Evolutionary conservation across 129 eudicot genomes (phyloP).

Genomic region (Centella asiatica): DNA sequence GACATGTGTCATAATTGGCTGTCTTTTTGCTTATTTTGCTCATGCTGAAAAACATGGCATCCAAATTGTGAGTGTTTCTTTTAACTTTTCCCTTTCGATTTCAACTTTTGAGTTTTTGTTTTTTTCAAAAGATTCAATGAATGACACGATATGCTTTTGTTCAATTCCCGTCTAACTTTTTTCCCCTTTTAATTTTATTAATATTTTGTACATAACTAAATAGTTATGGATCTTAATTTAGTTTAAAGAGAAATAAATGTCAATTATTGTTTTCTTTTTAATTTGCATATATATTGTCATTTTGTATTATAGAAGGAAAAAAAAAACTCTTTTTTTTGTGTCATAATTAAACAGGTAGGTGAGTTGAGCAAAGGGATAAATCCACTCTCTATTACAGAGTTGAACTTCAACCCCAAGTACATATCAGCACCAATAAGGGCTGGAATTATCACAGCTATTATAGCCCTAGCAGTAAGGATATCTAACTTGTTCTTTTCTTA

Average conservation of each 20-base stretch:
- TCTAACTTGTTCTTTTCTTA: neutral
- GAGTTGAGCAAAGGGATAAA: conserved; percentile 62
- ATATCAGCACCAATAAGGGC: conserved; percentile 67
- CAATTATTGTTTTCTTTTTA: too few relatives aligned
- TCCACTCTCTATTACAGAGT: conserved; percentile 38
- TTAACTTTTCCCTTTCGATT: neutral
- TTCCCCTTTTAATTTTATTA: too few relatives aligned
- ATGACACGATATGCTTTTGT: neutral
- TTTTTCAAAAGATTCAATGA: neutral
- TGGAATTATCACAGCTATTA: conserved; percentile 63
- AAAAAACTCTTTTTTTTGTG: neutral
- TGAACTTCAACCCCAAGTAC: conserved; percentile 54
- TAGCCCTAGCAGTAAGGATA: conserved; percentile 75
- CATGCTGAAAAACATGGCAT: conserved; percentile 76
- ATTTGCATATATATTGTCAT: too few relatives aligned
- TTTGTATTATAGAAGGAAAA: too few relatives aligned
- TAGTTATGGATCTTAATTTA: too few relatives aligned
- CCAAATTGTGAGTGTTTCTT: conserved; percentile 44
- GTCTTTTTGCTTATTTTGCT: conserved; percentile 57
- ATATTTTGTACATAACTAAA: too few relatives aligned
- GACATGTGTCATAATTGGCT: conserved; percentile 48
- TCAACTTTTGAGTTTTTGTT: neutral
- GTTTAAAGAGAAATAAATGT: too few relatives aligned
- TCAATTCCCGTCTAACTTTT: too few relatives aligned
- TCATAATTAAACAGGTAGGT: conserved; percentile 42